Conservation (phyloP, 1,284 basidiomycete genomes). For the Cryptococcus jaspeensis region DNA sequence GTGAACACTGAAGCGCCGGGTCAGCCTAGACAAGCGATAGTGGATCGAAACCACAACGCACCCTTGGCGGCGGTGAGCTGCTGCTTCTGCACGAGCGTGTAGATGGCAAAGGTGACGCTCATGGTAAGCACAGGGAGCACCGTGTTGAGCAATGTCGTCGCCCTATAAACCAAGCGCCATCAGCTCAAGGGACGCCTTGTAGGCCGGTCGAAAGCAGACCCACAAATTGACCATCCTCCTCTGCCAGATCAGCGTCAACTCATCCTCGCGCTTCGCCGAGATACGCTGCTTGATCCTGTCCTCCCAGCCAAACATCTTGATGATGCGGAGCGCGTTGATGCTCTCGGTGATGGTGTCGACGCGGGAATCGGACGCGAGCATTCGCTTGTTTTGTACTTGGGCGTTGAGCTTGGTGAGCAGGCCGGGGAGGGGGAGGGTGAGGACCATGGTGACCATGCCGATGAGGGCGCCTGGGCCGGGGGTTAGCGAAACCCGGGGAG, state of each 20-base stretch:
- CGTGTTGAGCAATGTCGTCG: slow-evolving; percentile 53
- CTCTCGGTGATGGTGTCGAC: slow-evolving; percentile 57
- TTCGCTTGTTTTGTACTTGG: slow-evolving; percentile 36
- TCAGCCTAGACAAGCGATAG: background rate
- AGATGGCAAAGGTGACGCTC: slow-evolving; percentile 65
- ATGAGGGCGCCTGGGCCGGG: slow-evolving; percentile 54
- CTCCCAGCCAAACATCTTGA: slow-evolving; percentile 72
- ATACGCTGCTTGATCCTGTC: slow-evolving; percentile 58
- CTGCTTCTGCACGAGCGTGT: slow-evolving; percentile 55
- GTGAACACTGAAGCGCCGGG: slow-evolving; percentile 37
- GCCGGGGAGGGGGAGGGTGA: slow-evolving; percentile 59
- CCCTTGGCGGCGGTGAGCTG: slow-evolving; percentile 52
- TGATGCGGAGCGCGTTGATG: slow-evolving; percentile 53
- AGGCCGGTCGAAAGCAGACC: slow-evolving; percentile 1
- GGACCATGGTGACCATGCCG: slow-evolving; percentile 58
- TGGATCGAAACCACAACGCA: slow-evolving; percentile 9
- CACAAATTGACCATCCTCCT: slow-evolving; percentile 41
- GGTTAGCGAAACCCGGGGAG: slow-evolving; percentile 26
- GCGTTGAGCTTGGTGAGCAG: slow-evolving; percentile 42
- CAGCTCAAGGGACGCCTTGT: background rate
- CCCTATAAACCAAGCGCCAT: slow-evolving; percentile 4
- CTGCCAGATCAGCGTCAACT: slow-evolving; percentile 55
- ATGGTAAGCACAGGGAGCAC: slow-evolving; percentile 66
- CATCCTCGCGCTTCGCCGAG: slow-evolving; percentile 58
- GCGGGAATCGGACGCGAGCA: slow-evolving; percentile 56